A percentile compares a stretch with the other conserved stretches of the same genome.
These are phyloP conservation scores for Umbilicaria muhlenbergii DNA, from an alignment of 495 filamentous ascomycete species.

Conservation along the genomic window DNA sequence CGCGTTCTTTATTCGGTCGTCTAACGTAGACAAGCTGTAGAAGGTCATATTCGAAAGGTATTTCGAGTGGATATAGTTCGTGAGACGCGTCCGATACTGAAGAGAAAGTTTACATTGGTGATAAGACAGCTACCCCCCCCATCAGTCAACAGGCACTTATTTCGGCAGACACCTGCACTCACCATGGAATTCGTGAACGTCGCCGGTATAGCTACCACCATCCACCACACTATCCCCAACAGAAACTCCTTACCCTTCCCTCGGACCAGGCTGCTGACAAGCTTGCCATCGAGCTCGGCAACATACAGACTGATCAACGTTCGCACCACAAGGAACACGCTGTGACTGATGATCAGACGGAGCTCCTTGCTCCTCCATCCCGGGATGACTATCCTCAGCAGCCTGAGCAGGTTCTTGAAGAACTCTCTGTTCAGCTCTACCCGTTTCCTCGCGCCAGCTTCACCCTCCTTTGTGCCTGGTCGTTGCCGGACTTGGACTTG, in stretches of 20 bases:
- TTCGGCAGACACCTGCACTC: slow-evolving; percentile 15
- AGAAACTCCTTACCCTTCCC: slow-evolving; percentile 87
- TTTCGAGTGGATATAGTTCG: slow-evolving; percentile 79
- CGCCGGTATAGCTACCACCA: slow-evolving; percentile 91
- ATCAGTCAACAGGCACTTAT: not conserved
- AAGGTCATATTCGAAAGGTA: slow-evolving; percentile 96
- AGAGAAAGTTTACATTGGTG: slow-evolving; percentile 91
- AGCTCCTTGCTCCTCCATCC: slow-evolving; percentile 82
- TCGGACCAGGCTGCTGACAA: slow-evolving; percentile 81
- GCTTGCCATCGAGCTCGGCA: slow-evolving; percentile 81
- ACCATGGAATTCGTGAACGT: slow-evolving; percentile 99
- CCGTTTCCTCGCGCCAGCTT: slow-evolving; percentile 49
- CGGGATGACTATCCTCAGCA: slow-evolving; percentile 79
- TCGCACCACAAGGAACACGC: slow-evolving; percentile 70
- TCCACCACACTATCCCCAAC: slow-evolving; percentile 89
- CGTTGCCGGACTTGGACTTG: slow-evolving; percentile 47
- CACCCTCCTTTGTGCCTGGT: slow-evolving; percentile 32
- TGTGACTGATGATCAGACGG: slow-evolving; percentile 69
- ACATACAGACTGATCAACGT: slow-evolving; percentile 91
- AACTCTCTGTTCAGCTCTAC: slow-evolving; percentile 93
- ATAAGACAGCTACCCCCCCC: slow-evolving; percentile 56
- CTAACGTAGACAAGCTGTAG: slow-evolving; percentile 86
- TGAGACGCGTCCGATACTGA: slow-evolving; percentile 81
- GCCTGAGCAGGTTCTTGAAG: slow-evolving; percentile 64
- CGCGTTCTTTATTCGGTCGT: slow-evolving; percentile 96